Percentiles rank a stretch among this genome's conserved stretches.
phyloP scores from a whole-genome alignment of 1,139 yeast species.

The Candida tetrigidarum region DNA sequence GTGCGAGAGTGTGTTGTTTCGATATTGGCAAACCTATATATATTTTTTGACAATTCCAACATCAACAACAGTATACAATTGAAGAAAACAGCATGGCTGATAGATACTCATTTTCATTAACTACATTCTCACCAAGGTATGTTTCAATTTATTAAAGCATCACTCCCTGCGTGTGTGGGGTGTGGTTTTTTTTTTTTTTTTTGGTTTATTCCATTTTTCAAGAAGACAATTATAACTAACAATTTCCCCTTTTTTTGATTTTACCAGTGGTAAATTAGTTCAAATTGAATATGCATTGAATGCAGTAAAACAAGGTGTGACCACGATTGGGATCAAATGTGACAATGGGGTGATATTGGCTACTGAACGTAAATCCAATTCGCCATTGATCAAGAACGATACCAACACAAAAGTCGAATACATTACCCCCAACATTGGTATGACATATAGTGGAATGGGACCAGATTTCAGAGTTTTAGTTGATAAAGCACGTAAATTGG shows the following conservation, averaged over 20 bases:
- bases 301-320: constrained; percentile 98
- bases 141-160: constrained; percentile 34
- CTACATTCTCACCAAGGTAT: constrained; percentile 95
- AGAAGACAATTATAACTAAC: too few relatives aligned
- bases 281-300: constrained; percentile 98
- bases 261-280: constrained; percentile 84
- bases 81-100: constrained; percentile 75
- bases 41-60: neutral
- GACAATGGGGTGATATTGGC: constrained; percentile 97
- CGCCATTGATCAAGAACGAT: constrained; percentile 76
- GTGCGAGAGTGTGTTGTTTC: neutral
- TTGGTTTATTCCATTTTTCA: too few relatives aligned
- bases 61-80: constrained; percentile 1
- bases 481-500: constrained; percentile 90
- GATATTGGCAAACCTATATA: constrained; percentile 2
- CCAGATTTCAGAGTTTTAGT: constrained; percentile 96
- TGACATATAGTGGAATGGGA: constrained; percentile 98
- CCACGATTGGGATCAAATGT: constrained; percentile 94
- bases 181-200: too few relatives aligned
- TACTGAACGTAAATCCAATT: constrained; percentile 89
- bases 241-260: neutral
- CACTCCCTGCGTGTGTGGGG: too few relatives aligned
- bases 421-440: constrained; percentile 94
- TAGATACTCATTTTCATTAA: constrained; percentile 94
- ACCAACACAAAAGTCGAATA: constrained; percentile 78